Conservation (phyloP, 2,329 filamentous ascomycete species). For the Orbilia ellipsospora region DNA sequence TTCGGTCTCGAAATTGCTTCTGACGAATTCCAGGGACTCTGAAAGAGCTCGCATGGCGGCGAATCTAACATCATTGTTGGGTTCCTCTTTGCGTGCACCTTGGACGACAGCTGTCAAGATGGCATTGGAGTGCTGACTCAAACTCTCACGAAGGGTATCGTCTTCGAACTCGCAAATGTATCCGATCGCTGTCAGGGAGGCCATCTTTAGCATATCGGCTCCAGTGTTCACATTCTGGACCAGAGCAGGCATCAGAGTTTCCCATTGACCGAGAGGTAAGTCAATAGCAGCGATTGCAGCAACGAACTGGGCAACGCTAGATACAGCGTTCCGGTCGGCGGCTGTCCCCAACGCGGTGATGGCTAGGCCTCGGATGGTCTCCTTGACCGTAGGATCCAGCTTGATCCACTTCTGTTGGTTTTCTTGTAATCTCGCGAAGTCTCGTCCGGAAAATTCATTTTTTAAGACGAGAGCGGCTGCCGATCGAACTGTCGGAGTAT, state of each 20-base stretch:
- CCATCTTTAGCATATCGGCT: conserved; percentile 87
- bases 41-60: conserved; percentile 93
- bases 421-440: conserved; percentile 85
- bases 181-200: conserved; percentile 94
- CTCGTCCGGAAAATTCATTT: conserved; percentile 96
- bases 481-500: conserved; percentile 84
- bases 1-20: conserved; percentile 98
- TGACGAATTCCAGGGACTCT: conserved; percentile 96
- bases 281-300: conserved; percentile 95
- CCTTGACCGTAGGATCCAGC: conserved; percentile 88
- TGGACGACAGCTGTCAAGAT: conserved; percentile 98
- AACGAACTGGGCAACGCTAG: conserved; percentile 92
- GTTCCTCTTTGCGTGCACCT: conserved; percentile 94
- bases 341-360: conserved; percentile 84
- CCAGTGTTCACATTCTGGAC: conserved; percentile 94
- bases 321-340: conserved; percentile 80
- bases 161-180: conserved; percentile 99
- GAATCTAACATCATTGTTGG: conserved; percentile 87
- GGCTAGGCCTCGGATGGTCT: conserved; percentile 69
- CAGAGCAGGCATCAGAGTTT: conserved; percentile 85
- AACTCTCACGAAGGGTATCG: conserved; percentile 79
- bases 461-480: conserved; percentile 96
- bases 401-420: conserved; percentile 94
- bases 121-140: conserved; percentile 91
- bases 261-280: conserved; percentile 91